These are phyloP conservation scores for Plasmodium vinckei DNA, from an alignment of 169 alveolate genomes.

Conservation along the genomic window DNA sequence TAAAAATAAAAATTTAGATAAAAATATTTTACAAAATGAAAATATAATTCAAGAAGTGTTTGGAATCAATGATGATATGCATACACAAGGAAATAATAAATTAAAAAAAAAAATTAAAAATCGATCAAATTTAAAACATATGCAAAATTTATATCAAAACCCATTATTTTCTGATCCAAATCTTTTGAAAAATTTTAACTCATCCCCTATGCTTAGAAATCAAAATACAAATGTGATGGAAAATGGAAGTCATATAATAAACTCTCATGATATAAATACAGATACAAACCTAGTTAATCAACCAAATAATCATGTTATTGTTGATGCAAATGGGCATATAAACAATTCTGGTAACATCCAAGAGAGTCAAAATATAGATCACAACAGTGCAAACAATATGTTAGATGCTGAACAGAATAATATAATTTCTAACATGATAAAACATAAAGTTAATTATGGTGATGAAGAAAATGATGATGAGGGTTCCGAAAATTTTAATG, in stretches of 20 bases:
- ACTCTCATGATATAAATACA: not conserved
- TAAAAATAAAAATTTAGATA: slow-evolving; percentile 30
- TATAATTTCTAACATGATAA: too few species aligned
- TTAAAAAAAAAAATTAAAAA: not conserved
- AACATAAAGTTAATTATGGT: not conserved
- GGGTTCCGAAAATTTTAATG: not conserved
- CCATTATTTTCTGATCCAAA: not conserved
- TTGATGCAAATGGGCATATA: not conserved
- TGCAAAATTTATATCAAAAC: too few species aligned
- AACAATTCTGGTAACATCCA: too few species aligned
- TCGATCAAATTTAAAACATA: not conserved
- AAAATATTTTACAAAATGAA: slow-evolving; percentile 40
- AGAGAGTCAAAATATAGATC: too few species aligned
- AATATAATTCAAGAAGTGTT: slow-evolving; percentile 42
- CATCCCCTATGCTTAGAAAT: not conserved
- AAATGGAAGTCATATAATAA: not conserved
- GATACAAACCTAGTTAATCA: not conserved
- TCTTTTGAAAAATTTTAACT: not conserved
- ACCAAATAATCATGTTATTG: not conserved
- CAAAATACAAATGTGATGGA: not conserved
- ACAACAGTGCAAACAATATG: too few species aligned
- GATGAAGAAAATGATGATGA: slow-evolving; percentile 1
- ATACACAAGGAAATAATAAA: not conserved
- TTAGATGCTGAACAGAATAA: too few species aligned
- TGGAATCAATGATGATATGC: not conserved